These are phyloP conservation scores for Amphicarpaea edgeworthii DNA, from an alignment of 306 rosid species.

Conservation along the genomic window DNA sequence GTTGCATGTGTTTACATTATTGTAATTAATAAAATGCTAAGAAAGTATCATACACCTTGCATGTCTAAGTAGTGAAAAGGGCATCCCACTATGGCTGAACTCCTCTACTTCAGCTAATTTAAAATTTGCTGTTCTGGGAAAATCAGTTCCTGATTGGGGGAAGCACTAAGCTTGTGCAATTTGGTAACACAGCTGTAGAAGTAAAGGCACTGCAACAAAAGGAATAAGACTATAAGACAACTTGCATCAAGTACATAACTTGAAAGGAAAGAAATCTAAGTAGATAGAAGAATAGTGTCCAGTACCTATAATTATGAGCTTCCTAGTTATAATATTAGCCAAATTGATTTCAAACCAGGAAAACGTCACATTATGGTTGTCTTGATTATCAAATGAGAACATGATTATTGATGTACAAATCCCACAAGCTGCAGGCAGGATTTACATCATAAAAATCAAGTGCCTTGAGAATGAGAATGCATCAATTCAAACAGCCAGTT, in stretches of 20 bases:
- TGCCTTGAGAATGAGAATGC: constrained; percentile 43
- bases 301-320: constrained; percentile 27
- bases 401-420: constrained; percentile 31
- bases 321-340: constrained; percentile 9
- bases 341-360: constrained; percentile 24
- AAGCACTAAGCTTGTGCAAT: constrained; percentile 39
- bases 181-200: constrained; percentile 19
- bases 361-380: constrained; percentile 10
- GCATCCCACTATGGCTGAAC: constrained; percentile 45
- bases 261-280: not conserved
- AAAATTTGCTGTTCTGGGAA: constrained; percentile 8
- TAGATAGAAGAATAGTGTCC: constrained; percentile 23
- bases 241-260: constrained; percentile 28
- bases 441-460: constrained; percentile 47
- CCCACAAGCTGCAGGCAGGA: constrained; percentile 41
- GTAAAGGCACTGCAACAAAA: constrained; percentile 37
- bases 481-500: constrained; percentile 32
- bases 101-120: constrained; percentile 31
- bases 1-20: constrained; percentile 34
- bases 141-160: not conserved
- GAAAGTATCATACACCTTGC: constrained; percentile 49
- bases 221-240: constrained; percentile 32
- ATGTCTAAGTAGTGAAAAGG: constrained; percentile 38
- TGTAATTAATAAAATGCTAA: constrained; percentile 23
- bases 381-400: constrained; percentile 36